Evolutionary conservation across 306 rosid genomes (phyloP).

Genomic region (Glycine tomentella): DNA sequence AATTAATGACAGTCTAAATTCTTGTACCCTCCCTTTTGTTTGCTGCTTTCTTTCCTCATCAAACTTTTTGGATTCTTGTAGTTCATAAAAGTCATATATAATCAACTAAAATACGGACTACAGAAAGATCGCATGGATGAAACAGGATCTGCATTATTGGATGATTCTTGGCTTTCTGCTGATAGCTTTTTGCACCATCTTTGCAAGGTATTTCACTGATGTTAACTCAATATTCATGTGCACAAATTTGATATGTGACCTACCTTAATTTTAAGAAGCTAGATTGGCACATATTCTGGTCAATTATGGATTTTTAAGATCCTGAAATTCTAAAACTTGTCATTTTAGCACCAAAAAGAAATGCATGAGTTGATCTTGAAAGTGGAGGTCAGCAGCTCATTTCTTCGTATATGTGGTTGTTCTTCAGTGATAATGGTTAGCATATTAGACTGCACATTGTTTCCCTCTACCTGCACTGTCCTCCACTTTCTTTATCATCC

Average conservation of each 20-base stretch:
- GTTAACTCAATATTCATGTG: slow-evolving; percentile 7
- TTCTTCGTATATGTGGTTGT: too few species aligned
- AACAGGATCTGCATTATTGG: slow-evolving; percentile 58
- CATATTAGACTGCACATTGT: too few species aligned
- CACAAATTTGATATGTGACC: slow-evolving; percentile 16
- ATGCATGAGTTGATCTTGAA: too few species aligned
- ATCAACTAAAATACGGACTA: slow-evolving; percentile 82
- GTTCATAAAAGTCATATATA: slow-evolving; percentile 78
- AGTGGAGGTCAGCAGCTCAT: too few species aligned
- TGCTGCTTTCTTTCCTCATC: slow-evolving; percentile 15
- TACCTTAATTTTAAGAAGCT: slow-evolving; percentile 21
- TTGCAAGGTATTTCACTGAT: slow-evolving; percentile 65
- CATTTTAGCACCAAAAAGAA: background rate
- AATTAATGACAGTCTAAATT: slow-evolving; percentile 6
- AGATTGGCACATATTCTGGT: slow-evolving; percentile 3
- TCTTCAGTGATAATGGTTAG: too few species aligned
- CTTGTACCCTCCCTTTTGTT: background rate
- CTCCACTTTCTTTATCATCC: slow-evolving; percentile 9
- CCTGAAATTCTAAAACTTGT: slow-evolving; percentile 11
- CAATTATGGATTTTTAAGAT: slow-evolving; percentile 20
- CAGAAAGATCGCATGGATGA: slow-evolving; percentile 57
- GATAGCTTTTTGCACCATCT: slow-evolving; percentile 76
- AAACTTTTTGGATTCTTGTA: slow-evolving; percentile 51
- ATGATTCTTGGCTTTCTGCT: slow-evolving; percentile 80
- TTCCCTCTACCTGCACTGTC: too few species aligned